Conservation (phyloP, 805 yeast species). For the Tetrapisispora taiwanensis region DNA sequence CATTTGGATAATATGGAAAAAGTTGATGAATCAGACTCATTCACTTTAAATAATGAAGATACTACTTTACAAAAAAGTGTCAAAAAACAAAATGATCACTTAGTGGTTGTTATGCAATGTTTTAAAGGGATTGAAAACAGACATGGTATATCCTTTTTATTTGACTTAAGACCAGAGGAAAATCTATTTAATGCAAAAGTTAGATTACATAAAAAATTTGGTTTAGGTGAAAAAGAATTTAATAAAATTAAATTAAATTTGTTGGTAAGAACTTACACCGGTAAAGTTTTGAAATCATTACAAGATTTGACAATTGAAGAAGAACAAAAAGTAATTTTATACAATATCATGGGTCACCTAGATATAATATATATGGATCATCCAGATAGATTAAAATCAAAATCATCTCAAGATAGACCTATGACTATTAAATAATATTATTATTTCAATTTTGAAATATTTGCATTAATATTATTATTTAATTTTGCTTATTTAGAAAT, state of each 20-base stretch:
- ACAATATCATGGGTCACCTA: slow-evolving; percentile 40
- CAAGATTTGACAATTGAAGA: slow-evolving; percentile 44
- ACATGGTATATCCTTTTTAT: slow-evolving; percentile 83
- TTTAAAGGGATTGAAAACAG: slow-evolving; percentile 52
- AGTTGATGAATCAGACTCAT: slow-evolving; percentile 3
- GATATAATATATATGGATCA: slow-evolving; percentile 74
- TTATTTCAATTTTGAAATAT: background rate
- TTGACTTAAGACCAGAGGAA: slow-evolving; percentile 63
- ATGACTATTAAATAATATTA: slow-evolving; percentile 38
- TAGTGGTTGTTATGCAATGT: slow-evolving; percentile 68
- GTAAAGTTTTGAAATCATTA: slow-evolving; percentile 30
- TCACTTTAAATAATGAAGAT: slow-evolving; percentile 4
- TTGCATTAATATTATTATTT: too few relatives aligned
- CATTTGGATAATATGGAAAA: slow-evolving; percentile 12
- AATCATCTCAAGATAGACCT: slow-evolving; percentile 45
- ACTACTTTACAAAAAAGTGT: slow-evolving; percentile 11
- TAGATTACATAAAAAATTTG: slow-evolving; percentile 60
- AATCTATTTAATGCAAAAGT: slow-evolving; percentile 47
- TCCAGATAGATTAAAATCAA: slow-evolving; percentile 66
- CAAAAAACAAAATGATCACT: slow-evolving; percentile 15
- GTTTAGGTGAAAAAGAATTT: slow-evolving; percentile 72
- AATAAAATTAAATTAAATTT: slow-evolving; percentile 53
- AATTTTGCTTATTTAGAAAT: background rate
- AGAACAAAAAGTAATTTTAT: slow-evolving; percentile 35
- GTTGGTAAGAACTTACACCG: slow-evolving; percentile 24